These are phyloP conservation scores for Urochloa ruziziensis DNA, from an alignment of 176 grass and related monocot genomes.

Conservation along the genomic window DNA sequence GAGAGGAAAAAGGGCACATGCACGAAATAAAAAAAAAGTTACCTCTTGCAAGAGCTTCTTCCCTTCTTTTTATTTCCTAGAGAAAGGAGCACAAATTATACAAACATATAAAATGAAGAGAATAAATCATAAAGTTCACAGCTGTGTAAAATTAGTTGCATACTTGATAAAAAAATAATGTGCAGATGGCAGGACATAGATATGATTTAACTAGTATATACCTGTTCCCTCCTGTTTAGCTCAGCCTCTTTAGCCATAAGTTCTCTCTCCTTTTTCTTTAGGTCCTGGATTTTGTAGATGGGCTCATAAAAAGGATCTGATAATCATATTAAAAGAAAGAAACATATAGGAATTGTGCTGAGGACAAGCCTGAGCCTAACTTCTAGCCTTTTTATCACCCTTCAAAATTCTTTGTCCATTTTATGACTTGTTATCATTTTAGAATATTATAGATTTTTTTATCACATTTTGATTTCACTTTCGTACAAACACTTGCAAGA, in stretches of 20 bases:
- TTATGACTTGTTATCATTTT: background rate
- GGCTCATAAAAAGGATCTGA: background rate
- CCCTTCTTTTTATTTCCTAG: conserved; percentile 58
- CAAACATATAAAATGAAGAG: background rate
- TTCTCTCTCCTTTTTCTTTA: conserved; percentile 61
- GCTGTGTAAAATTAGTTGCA: background rate
- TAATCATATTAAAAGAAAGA: background rate
- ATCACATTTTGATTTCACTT: background rate
- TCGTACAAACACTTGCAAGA: background rate
- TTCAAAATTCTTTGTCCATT: background rate
- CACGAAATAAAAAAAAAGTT: background rate
- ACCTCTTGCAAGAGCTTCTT: conserved; percentile 56
- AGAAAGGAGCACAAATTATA: background rate
- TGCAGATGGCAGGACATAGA: background rate
- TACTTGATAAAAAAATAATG: background rate
- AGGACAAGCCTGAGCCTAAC: background rate
- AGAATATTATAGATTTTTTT: background rate
- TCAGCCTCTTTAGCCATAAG: conserved; percentile 62
- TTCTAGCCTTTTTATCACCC: background rate
- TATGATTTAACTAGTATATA: background rate
- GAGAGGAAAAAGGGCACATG: background rate
- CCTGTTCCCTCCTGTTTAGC: conserved; percentile 64
- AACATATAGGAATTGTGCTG: background rate
- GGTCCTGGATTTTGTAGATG: conserved; percentile 33
- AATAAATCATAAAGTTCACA: background rate